Base-by-base conservation (phyloP, 1,284 basidiomycete species). In the Jaminaea rosea region DNA sequence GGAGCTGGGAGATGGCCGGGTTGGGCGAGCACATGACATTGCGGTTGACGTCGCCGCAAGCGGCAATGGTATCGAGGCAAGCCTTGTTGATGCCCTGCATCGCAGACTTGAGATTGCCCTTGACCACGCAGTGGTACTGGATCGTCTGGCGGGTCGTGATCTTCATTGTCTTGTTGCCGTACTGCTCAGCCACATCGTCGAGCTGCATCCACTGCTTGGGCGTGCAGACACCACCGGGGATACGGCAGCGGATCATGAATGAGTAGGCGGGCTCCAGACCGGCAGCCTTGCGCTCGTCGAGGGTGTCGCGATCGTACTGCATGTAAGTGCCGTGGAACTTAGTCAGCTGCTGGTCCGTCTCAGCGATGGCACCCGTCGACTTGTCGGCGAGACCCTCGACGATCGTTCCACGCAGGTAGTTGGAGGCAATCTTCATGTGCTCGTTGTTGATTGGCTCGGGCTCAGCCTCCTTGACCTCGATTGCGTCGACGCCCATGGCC, bases 51-150 rank as follows among this genome's bases (percentile, higher is more conserved):
- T 99, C 93, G 74, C 93, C 94, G 69, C 94, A 98, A 26, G 94
- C 93, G 44, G 93, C 93, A 57, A 98, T 84, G 4, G 94, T 98
- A 77, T 98, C 94, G 56, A 99, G 80, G 66, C 96, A 75, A 27
- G 81, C 84, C 55, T 85, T 81, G 78, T 98, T 99, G 76, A 98
- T 97, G 53, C 85, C 88, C 77, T 94, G 90, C 73, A 99, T 97
- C 19, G 91, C 87, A 36, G 86, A 84, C 79, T 98, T 98, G 75
- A 98, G 77, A 75, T 98, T 88, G 61, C 82, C 82, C 81, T 99
- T 99, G 79, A 98, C 86, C 63, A 99, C 86, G 58, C 93, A 93
- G 77, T 99, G 93, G 82, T 96, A 98, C 78, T 99, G 93, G 84
- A 97, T 97, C n/a, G 94, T 98, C 77, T 92, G 85, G 58, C 93